Conservation (phyloP, 352 stramenopile species). For the Pythium volutum region DNA sequence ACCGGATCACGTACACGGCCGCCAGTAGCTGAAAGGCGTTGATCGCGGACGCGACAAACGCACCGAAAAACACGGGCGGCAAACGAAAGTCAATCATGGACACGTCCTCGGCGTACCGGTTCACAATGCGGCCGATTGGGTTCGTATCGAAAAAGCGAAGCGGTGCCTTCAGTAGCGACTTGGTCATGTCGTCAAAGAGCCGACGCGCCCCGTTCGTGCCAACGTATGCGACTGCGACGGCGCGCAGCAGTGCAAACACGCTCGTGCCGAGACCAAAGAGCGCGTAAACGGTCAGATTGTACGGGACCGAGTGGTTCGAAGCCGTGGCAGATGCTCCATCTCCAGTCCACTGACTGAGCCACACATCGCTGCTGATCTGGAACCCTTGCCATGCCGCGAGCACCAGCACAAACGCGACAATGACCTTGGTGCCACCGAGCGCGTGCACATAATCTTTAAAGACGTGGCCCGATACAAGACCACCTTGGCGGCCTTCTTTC, state of each 20-base stretch:
- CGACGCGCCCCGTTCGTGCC: slow-evolving; percentile 37
- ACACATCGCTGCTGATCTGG: slow-evolving; percentile 81
- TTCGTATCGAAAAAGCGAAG: slow-evolving; percentile 93
- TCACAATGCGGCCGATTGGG: slow-evolving; percentile 88
- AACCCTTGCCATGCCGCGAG: slow-evolving; percentile 60
- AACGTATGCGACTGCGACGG: slow-evolving; percentile 37
- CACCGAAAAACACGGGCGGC: slow-evolving; percentile 38
- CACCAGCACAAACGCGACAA: slow-evolving; percentile 10
- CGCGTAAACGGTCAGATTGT: slow-evolving; percentile 43
- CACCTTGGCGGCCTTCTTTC: slow-evolving; percentile 24
- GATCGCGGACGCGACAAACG: slow-evolving; percentile 68
- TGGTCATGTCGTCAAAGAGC: slow-evolving; percentile 86
- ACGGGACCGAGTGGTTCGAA: slow-evolving; percentile 69
- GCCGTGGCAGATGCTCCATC: slow-evolving; percentile 38
- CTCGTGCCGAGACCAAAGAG: slow-evolving; percentile 35
- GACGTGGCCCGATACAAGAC: slow-evolving; percentile 16
- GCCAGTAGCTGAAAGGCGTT: slow-evolving; percentile 73
- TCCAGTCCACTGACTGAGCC: slow-evolving; percentile 86
- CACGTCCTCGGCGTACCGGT: slow-evolving; percentile 90
- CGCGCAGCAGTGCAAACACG: slow-evolving; percentile 42
- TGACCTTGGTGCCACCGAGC: slow-evolving; percentile 9
- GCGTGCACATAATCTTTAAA: slow-evolving; percentile 20
- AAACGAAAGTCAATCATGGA: slow-evolving; percentile 87
- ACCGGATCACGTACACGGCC: slow-evolving; percentile 81
- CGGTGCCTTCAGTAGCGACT: slow-evolving; percentile 80